These are phyloP conservation scores for Botrytis paeoniae DNA, from an alignment of 2,329 filamentous ascomycete genomes.

Conservation along the genomic window DNA sequence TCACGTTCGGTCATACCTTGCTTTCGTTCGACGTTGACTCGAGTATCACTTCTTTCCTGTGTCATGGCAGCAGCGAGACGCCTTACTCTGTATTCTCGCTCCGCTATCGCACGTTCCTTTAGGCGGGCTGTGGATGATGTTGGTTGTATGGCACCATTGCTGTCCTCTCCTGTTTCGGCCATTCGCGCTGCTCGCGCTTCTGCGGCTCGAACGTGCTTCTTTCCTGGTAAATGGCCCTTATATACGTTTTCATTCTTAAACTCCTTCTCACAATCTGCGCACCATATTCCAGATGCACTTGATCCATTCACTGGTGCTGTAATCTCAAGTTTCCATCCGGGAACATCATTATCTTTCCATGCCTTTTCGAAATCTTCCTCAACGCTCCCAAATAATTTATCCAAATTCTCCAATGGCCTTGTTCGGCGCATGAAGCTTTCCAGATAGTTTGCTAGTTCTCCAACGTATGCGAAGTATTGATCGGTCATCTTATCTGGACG, in stretches of 20 bases:
- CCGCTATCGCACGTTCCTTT: constrained; percentile 87
- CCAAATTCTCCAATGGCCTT: constrained; percentile 79
- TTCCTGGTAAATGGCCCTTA: constrained; percentile 80
- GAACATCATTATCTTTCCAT: constrained; percentile 77
- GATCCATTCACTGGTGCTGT: constrained; percentile 27
- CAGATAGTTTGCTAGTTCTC: constrained; percentile 75
- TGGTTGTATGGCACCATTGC: constrained; percentile 33
- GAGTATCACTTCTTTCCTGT: constrained; percentile 82
- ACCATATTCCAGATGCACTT: constrained; percentile 73
- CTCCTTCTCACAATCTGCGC: constrained; percentile 86
- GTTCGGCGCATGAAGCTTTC: constrained; percentile 85
- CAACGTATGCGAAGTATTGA: constrained; percentile 86
- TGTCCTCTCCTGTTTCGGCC: constrained; percentile 39
- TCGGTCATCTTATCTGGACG: constrained; percentile 85
- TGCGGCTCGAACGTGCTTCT: constrained; percentile 87
- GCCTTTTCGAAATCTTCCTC: constrained; percentile 79
- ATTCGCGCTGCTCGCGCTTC: constrained; percentile 57
- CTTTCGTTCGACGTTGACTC: constrained; percentile 91
- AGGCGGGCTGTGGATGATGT: constrained; percentile 47
- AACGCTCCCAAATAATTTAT: constrained; percentile 71
- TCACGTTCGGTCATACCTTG: constrained; percentile 98
- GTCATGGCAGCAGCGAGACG: constrained; percentile 79
- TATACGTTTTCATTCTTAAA: constrained; percentile 97
- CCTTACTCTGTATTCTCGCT: constrained; percentile 80
- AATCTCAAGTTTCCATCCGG: constrained; percentile 69